Percentiles rank a stretch among this genome's conserved stretches.
Evolutionary conservation across 441 rosid species (phyloP).

Genomic region (Populus hybrid): DNA sequence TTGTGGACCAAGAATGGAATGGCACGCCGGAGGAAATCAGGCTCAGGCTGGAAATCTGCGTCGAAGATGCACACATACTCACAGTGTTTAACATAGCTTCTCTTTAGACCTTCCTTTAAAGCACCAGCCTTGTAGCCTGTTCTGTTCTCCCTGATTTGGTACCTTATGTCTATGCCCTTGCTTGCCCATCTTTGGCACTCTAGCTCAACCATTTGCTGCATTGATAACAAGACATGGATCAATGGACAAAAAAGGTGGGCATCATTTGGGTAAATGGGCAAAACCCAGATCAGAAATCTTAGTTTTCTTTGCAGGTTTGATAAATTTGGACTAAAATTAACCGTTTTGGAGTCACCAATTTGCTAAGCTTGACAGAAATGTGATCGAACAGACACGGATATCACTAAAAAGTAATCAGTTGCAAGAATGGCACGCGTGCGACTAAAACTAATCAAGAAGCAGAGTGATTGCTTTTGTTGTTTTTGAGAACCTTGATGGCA

Average conservation of each 20-base stretch:
- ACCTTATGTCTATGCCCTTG: conserved; percentile 82
- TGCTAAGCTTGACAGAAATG: background rate
- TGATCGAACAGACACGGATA: background rate
- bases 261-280: background rate
- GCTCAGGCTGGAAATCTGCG: conserved; percentile 94
- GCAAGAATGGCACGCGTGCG: background rate
- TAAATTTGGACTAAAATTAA: too few relatives aligned
- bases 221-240: background rate
- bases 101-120: conserved; percentile 80
- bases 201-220: conserved; percentile 80
- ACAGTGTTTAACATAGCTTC: conserved; percentile 85
- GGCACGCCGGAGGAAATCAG: conserved; percentile 77
- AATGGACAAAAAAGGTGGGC: background rate
- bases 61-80: conserved; percentile 87
- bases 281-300: conserved; percentile 13
- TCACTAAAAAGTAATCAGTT: background rate
- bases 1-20: conserved; percentile 71
- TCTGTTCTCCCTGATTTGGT: conserved; percentile 83
- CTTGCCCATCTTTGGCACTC: conserved; percentile 98
- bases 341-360: background rate
- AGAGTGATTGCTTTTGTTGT: background rate
- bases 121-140: conserved; percentile 96
- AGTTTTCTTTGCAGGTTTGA: background rate
- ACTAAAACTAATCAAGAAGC: background rate
- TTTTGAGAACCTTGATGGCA: conserved; percentile 61